phyloP scores from a whole-genome alignment of 768 basidiomycete genomes.

The Pholiota molesta region DNA sequence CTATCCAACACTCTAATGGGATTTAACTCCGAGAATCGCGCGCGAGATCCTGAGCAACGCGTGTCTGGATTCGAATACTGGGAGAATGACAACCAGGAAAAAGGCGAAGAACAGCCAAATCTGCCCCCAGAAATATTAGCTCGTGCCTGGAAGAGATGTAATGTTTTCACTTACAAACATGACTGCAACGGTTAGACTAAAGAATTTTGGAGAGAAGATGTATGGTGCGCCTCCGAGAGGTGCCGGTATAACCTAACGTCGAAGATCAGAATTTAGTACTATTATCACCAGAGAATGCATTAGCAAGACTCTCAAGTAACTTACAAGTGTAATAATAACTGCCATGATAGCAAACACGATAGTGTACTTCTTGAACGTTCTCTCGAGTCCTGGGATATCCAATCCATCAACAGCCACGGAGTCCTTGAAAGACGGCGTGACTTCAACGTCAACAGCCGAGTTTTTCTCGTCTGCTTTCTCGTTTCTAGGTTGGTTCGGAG shows the following conservation, averaged over 20 bases:
- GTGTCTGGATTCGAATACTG: conserved; percentile 14
- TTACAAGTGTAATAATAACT: conserved; percentile 20
- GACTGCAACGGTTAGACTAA: conserved; percentile 8
- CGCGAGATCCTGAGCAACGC: conserved; percentile 8
- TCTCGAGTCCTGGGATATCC: conserved; percentile 18
- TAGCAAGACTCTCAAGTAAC: background rate
- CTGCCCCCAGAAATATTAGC: background rate
- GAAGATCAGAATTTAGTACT: background rate
- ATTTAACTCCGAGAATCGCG: conserved; percentile 5
- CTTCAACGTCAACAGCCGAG: background rate
- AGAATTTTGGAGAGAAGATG: conserved; percentile 17
- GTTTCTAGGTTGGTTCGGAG: background rate
- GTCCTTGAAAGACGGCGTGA: background rate
- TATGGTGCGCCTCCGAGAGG: conserved; percentile 17
- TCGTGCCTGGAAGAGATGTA: background rate
- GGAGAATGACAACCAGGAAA: conserved; percentile 17
- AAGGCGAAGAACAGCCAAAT: conserved; percentile 22
- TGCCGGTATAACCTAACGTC: conserved; percentile 12
- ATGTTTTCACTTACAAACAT: conserved; percentile 15
- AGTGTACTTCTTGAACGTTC: conserved; percentile 20
- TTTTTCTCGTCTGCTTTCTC: conserved; percentile 4
- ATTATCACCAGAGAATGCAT: background rate
- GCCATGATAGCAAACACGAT: conserved; percentile 16
- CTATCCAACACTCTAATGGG: background rate
- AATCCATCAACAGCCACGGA: conserved; percentile 13